Evolutionary conservation across 768 basidiomycete genomes (phyloP).

Genomic region (Epithele typhae): DNA sequence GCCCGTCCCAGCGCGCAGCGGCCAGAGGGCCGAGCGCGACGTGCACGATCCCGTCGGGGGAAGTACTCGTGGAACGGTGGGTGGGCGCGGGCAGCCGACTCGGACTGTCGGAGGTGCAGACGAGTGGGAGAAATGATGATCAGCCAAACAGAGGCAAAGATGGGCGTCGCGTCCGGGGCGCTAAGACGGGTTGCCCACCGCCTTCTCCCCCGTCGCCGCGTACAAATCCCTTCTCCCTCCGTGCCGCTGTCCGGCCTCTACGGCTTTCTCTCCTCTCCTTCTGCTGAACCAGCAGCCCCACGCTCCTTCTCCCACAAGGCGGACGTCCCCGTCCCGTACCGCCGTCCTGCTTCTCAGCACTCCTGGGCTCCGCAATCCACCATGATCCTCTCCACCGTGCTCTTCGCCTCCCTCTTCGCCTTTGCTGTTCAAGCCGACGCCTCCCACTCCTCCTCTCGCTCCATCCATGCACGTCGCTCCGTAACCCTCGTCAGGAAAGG

Average conservation of each 20-base stretch:
- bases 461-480: slow-evolving; percentile 33
- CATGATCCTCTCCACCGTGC: slow-evolving; percentile 11
- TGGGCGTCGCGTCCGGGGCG: too few species aligned
- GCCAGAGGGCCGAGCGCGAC: too few species aligned
- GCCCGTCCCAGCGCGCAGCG: too few species aligned
- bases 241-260: background rate
- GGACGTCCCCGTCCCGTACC: slow-evolving; percentile 21
- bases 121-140: slow-evolving; percentile 1
- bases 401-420: slow-evolving; percentile 23
- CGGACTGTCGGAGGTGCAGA: too few species aligned
- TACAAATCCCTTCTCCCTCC: background rate
- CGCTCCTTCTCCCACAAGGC: slow-evolving; percentile 37
- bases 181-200: background rate
- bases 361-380: slow-evolving; percentile 19
- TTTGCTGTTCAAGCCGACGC: slow-evolving; percentile 28
- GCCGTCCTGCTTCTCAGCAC: slow-evolving; percentile 30
- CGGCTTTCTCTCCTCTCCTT: slow-evolving; percentile 6
- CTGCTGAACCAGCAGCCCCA: slow-evolving; percentile 29
- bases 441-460: slow-evolving; percentile 35
- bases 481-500: slow-evolving; percentile 19
- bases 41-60: too few species aligned
- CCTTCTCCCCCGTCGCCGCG: background rate
- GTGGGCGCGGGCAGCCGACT: too few species aligned
- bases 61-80: too few species aligned
- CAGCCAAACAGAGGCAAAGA: slow-evolving; percentile 1